These are phyloP conservation scores for Sporothrix inflata DNA, from an alignment of 2,329 filamentous ascomycete genomes.

Conservation along the genomic window DNA sequence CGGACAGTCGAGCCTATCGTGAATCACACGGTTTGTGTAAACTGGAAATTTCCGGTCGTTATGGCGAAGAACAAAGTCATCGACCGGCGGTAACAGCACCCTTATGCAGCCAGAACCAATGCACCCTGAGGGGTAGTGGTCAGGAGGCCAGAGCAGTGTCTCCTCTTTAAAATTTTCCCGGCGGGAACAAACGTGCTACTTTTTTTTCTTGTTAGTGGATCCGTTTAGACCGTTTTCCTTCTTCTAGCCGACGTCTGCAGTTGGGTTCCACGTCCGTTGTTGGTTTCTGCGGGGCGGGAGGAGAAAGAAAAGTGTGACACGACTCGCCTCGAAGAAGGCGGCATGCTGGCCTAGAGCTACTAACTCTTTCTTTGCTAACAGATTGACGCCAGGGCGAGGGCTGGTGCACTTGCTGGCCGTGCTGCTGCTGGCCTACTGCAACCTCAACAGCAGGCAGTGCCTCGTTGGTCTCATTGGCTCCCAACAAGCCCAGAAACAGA, in stretches of 20 bases:
- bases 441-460: background rate
- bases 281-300: conserved; percentile 28
- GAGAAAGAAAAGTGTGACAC: conserved; percentile 13
- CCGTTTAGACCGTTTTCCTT: conserved; percentile 26
- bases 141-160: conserved; percentile 16
- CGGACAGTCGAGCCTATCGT: conserved; percentile 17
- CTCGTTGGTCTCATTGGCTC: background rate
- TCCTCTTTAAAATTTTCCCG: conserved; percentile 21
- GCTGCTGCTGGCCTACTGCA: background rate
- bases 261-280: conserved; percentile 1
- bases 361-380: conserved; percentile 8
- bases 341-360: background rate
- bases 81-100: background rate
- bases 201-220: conserved; percentile 39
- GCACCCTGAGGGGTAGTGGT: conserved; percentile 30
- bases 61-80: conserved; percentile 22
- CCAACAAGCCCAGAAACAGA: background rate
- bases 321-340: background rate
- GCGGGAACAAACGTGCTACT: conserved; percentile 25
- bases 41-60: conserved; percentile 29
- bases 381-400: background rate
- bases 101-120: conserved; percentile 18
- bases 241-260: conserved; percentile 1
- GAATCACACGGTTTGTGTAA: conserved; percentile 26
- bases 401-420: background rate